These are phyloP conservation scores for Licmophora abbreviata DNA, from an alignment of 108 stramenopile genomes.

Conservation along the genomic window DNA sequence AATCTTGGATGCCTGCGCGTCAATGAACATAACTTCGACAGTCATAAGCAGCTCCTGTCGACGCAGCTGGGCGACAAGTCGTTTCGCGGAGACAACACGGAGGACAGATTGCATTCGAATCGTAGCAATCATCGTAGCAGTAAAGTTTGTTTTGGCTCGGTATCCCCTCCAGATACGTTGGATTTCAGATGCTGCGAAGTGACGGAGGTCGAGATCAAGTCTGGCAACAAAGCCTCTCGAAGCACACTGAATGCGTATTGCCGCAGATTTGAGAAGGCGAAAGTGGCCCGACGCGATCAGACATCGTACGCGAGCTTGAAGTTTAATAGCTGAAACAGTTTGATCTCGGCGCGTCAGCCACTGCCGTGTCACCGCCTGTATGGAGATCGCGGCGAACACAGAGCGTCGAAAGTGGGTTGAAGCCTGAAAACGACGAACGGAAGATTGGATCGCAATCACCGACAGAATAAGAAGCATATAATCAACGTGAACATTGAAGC, in stretches of 20 bases:
- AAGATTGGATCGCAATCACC: conserved; percentile 37
- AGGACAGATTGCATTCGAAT: conserved; percentile 38
- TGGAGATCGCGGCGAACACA: too few relatives aligned
- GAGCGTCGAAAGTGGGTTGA: too few relatives aligned
- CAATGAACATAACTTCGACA: conserved; percentile 13
- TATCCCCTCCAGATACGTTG: conserved; percentile 69
- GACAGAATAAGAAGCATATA: conserved; percentile 33
- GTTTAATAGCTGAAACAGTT: too few relatives aligned
- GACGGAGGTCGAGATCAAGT: conserved; percentile 12
- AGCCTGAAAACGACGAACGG: conserved; percentile 11
- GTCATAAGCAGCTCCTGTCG: not conserved
- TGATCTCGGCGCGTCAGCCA: too few relatives aligned
- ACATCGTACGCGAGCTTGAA: conserved; percentile 24
- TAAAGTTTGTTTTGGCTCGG: conserved; percentile 19
- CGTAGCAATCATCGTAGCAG: conserved; percentile 18
- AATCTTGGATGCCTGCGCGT: conserved; percentile 15
- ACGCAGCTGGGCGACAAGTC: not conserved
- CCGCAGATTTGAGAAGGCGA: conserved; percentile 2
- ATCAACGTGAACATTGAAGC: conserved; percentile 43
- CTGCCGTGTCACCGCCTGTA: too few relatives aligned
- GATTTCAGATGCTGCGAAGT: conserved; percentile 56
- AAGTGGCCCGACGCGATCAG: conserved; percentile 14
- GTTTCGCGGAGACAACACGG: conserved; percentile 11
- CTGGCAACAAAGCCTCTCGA: conserved; percentile 25
- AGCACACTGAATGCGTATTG: conserved; percentile 14